Conservation (phyloP, 345 rosid species). For the Syzygium aqueum region DNA sequence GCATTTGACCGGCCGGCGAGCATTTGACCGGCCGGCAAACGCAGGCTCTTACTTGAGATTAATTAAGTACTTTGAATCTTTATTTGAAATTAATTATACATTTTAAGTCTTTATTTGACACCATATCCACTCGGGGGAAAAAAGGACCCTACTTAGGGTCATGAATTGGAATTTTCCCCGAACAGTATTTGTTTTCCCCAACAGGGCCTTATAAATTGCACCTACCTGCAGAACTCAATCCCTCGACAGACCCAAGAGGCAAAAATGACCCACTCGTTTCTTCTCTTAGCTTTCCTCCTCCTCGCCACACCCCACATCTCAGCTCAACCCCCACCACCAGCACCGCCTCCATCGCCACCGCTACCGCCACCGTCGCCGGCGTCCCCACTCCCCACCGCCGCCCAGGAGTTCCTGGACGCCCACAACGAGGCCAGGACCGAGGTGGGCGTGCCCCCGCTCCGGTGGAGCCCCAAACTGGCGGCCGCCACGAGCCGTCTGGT, state of each 20-base stretch:
- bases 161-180: no score
- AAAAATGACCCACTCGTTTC: conserved; percentile 22
- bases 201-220: not conserved
- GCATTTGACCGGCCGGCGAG: no score
- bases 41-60: no score
- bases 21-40: no score
- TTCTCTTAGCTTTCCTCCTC: conserved; percentile 12
- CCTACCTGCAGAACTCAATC: not conserved
- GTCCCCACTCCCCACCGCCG: conserved; percentile 10
- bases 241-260: not conserved
- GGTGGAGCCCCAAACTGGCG: conserved; percentile 56
- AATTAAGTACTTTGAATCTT: no score
- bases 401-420: conserved; percentile 42
- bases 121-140: fast-evolving
- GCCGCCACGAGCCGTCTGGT: conserved; percentile 34
- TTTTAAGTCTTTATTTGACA: no score
- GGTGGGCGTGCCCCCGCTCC: conserved; percentile 54
- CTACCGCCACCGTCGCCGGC: not conserved
- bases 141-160: no score
- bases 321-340: not conserved
- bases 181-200: not conserved
- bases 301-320: conserved; percentile 16
- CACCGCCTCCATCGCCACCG: not conserved
- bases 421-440: conserved; percentile 73
- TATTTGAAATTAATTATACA: no score